phyloP scores from a whole-genome alignment of 2,329 filamentous ascomycete genomes.

The Pseudocercospora ulei region DNA sequence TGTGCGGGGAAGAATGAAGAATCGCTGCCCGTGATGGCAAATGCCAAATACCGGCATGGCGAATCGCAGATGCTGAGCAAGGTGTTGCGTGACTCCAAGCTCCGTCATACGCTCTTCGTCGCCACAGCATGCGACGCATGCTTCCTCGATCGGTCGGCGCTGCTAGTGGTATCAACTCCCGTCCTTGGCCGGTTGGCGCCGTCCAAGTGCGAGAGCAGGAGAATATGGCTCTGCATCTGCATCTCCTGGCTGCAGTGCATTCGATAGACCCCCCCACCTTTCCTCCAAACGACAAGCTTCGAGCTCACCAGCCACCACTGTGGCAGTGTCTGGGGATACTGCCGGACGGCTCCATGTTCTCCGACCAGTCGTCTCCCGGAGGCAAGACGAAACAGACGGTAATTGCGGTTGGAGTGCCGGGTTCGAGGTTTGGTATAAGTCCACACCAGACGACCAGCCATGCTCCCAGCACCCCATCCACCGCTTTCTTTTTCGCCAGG shows the following conservation, averaged over 20 bases:
- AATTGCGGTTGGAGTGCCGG: constrained; percentile 8
- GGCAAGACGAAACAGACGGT: constrained; percentile 6
- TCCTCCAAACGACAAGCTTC: constrained; percentile 1
- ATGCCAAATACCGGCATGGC: no score
- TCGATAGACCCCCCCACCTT: constrained; percentile 9
- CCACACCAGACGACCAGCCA: not conserved
- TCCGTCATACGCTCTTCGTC: no score
- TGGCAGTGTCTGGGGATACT: constrained; percentile 5
- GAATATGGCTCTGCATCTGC: constrained; percentile 10
- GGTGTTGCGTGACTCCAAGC: no score
- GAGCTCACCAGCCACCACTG: constrained; percentile 3
- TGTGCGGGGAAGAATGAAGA: no score
- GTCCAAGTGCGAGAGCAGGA: not conserved
- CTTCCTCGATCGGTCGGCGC: constrained; percentile 7
- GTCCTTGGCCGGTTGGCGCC: not conserved
- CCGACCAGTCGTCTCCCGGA: constrained; percentile 2
- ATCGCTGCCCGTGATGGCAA: no score
- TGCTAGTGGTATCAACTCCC: not conserved
- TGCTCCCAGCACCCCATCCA: not conserved
- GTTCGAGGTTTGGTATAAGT: constrained; percentile 3
- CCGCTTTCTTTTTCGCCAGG: constrained; percentile 1
- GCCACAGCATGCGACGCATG: not conserved
- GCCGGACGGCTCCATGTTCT: constrained; percentile 5
- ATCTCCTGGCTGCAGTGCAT: constrained; percentile 10
- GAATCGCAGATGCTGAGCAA: no score